Evolutionary conservation across 2,329 filamentous ascomycete species (phyloP).

Genomic region (Alternaria arborescens): DNA sequence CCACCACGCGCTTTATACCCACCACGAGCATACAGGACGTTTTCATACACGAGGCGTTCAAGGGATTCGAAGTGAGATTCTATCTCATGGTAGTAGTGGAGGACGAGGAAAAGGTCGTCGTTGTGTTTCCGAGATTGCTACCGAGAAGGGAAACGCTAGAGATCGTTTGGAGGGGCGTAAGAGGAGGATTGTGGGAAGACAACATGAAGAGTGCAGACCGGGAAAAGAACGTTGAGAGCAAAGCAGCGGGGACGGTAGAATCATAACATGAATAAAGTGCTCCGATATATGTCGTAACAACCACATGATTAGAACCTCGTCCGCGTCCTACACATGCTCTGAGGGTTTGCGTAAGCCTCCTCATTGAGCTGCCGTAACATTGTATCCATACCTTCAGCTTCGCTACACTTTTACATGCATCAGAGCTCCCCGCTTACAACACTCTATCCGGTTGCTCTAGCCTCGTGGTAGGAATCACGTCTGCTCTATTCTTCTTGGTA

Average conservation of each 20-base stretch:
- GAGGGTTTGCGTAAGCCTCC: neutral
- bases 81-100: constrained; percentile 91
- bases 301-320: neutral
- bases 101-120: constrained; percentile 85
- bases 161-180: constrained; percentile 86
- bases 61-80: constrained; percentile 87
- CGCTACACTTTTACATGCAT: neutral
- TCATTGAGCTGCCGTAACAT: neutral
- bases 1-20: constrained; percentile 80
- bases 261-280: neutral
- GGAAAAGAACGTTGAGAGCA: neutral
- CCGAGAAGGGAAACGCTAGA: constrained; percentile 80
- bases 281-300: neutral
- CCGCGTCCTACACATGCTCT: neutral
- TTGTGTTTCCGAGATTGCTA: constrained; percentile 89
- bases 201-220: neutral
- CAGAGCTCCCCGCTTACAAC: too few species aligned
- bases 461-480: neutral
- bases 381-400: neutral
- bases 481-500: neutral
- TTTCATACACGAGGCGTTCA: constrained; percentile 93
- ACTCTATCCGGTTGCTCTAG: too few species aligned
- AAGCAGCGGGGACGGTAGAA: neutral
- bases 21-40: constrained; percentile 93
- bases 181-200: constrained; percentile 82